Conservation (phyloP, 345 rosid genomes). For the Brassica cretica region DNA sequence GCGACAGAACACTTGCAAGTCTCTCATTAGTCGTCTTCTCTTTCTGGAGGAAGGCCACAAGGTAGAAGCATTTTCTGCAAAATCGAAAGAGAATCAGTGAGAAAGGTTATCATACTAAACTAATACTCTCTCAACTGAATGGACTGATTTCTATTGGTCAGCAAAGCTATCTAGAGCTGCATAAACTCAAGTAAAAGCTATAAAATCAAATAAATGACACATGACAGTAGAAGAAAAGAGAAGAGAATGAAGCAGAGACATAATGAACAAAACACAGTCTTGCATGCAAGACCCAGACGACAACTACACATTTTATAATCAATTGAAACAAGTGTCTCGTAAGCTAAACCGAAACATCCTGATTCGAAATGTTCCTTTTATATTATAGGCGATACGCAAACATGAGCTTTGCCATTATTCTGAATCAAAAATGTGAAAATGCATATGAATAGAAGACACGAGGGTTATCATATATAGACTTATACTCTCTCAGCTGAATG, state of each 20-base stretch:
- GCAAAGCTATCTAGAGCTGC: neutral
- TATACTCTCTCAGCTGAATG: neutral
- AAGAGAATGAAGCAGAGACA: neutral
- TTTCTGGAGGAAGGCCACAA: slow-evolving; percentile 93
- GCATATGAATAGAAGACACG: neutral
- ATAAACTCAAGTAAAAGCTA: neutral
- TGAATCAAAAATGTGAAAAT: neutral
- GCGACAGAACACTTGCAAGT: slow-evolving; percentile 5
- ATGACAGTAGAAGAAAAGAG: neutral
- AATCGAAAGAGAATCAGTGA: neutral
- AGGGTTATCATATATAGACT: neutral
- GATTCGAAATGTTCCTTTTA: no score
- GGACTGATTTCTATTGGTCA: neutral
- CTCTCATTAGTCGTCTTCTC: slow-evolving; percentile 74
- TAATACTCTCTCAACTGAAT: no score
- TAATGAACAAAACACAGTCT: neutral
- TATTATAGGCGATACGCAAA: neutral
- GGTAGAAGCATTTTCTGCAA: slow-evolving; percentile 97
- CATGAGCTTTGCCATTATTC: neutral
- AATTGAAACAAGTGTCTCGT: neutral
- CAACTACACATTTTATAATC: neutral
- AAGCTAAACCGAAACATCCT: no score
- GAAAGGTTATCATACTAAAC: no score
- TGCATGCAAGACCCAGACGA: neutral
- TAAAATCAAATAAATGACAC: neutral